A percentile compares a stretch with the other conserved stretches of the same genome.
Conservation (phyloP, 176 grass and related monocot species). For the Chrysopogon serrulatus region DNA sequence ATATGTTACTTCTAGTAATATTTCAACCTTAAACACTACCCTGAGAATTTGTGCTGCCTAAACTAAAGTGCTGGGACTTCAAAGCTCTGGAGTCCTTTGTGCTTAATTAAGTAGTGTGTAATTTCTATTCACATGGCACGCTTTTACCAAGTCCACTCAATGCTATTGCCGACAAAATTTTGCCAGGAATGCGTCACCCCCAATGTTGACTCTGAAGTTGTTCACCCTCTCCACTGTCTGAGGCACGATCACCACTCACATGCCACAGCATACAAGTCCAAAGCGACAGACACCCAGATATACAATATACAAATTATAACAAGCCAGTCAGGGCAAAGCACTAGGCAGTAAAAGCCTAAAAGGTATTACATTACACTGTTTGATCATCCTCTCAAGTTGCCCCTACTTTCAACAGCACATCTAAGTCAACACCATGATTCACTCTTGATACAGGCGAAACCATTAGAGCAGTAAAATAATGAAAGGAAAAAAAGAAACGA, state of each 20-base stretch:
- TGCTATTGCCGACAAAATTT: conserved; percentile 45
- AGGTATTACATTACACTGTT: conserved; percentile 28
- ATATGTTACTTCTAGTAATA: neutral
- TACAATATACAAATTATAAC: conserved; percentile 39
- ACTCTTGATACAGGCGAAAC: conserved; percentile 51
- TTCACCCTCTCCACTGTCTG: conserved; percentile 12
- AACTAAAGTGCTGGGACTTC: neutral
- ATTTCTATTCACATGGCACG: conserved; percentile 53
- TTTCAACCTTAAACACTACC: neutral
- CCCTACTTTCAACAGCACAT: conserved; percentile 41
- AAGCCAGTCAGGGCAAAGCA: conserved; percentile 49
- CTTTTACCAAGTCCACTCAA: conserved; percentile 30
- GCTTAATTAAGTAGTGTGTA: conserved; percentile 33
- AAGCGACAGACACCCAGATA: conserved; percentile 33
- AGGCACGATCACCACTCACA: conserved; percentile 30
- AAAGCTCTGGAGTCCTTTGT: neutral
- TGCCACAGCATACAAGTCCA: conserved; percentile 34
- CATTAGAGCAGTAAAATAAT: conserved; percentile 33
- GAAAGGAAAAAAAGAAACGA: neutral
- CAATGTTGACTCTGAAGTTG: conserved; percentile 34
- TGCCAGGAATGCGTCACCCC: conserved; percentile 46
- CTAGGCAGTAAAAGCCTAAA: conserved; percentile 39
- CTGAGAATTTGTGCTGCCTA: conserved; percentile 17
- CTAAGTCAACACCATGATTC: conserved; percentile 51
- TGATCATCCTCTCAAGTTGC: conserved; percentile 27